Evolutionary conservation across 108 stramenopile species (phyloP).

Genomic region (Bacterosira constricta): DNA sequence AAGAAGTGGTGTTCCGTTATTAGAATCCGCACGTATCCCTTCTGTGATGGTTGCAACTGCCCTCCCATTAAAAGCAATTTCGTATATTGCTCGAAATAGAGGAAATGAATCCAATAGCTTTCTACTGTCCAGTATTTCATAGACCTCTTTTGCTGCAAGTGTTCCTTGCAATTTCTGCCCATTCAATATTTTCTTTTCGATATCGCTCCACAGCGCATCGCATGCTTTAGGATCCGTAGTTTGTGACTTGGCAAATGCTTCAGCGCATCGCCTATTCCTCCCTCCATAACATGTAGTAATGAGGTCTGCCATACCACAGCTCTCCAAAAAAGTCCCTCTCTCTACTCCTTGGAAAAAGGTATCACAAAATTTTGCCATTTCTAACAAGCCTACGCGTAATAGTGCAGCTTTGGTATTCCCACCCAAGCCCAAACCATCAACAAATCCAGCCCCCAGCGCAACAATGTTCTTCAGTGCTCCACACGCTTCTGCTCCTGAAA

Average conservation of each 20-base stretch:
- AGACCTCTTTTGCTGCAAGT: conserved; percentile 81
- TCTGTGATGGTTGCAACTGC: conserved; percentile 65
- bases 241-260: conserved; percentile 79
- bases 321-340: conserved; percentile 86
- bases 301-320: conserved; percentile 96
- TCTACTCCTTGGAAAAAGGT: conserved; percentile 82
- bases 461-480: conserved; percentile 98
- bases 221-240: conserved; percentile 38
- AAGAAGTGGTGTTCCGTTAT: not conserved
- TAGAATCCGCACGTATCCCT: conserved; percentile 49
- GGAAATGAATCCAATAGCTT: conserved; percentile 77
- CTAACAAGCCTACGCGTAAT: conserved; percentile 81
- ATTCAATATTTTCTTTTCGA: conserved; percentile 83
- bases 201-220: conserved; percentile 62
- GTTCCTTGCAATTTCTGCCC: conserved; percentile 97
- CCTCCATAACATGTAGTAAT: conserved; percentile 98
- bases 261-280: conserved; percentile 93
- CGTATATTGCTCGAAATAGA: conserved; percentile 84
- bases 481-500: conserved; percentile 92
- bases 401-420: conserved; percentile 98
- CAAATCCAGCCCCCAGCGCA: conserved; percentile 95
- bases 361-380: conserved; percentile 92
- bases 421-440: conserved; percentile 90
- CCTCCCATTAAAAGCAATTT: conserved; percentile 78
- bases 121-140: conserved; percentile 64